These are phyloP conservation scores for Elasticomyces elasticus DNA, from an alignment of 495 filamentous ascomycete genomes.

Conservation along the genomic window DNA sequence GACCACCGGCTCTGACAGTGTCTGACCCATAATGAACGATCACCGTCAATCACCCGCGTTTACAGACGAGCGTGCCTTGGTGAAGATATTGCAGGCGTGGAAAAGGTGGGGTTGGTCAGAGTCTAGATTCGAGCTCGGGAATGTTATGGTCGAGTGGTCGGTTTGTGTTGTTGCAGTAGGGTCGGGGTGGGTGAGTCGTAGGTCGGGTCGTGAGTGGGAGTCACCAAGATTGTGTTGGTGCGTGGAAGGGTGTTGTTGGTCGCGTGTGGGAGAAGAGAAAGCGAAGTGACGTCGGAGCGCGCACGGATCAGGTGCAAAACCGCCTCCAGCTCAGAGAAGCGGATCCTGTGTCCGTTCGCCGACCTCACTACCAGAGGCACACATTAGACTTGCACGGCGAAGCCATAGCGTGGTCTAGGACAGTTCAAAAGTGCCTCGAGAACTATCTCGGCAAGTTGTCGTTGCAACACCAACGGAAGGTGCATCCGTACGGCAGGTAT, in stretches of 20 bases:
- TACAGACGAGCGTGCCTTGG: neutral
- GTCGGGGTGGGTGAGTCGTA: neutral
- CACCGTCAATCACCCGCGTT: neutral
- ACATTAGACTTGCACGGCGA: too few relatives aligned
- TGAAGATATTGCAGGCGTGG: neutral
- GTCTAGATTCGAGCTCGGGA: neutral
- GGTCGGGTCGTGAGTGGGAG: neutral
- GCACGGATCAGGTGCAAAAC: neutral
- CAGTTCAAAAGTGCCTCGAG: too few relatives aligned
- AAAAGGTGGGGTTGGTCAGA: slow-evolving; percentile 13
- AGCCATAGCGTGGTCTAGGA: too few relatives aligned
- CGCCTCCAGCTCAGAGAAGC: neutral
- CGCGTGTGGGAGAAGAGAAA: neutral
- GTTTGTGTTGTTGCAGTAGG: neutral
- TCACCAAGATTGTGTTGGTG: neutral
- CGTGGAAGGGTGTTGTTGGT: neutral
- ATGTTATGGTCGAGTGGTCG: neutral
- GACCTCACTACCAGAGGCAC: too few relatives aligned
- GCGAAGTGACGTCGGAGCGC: neutral
- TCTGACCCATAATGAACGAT: slow-evolving; percentile 76
- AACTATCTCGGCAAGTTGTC: too few relatives aligned
- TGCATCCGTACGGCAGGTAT: too few relatives aligned
- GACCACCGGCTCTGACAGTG: slow-evolving; percentile 94
- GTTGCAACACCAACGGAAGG: too few relatives aligned
- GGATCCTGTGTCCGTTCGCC: too few relatives aligned